Evolutionary conservation across 495 filamentous ascomycete genomes (phyloP), one percentile per base, ranked within the genome.

Genomic region (Aspergillus sparsus): DNA sequence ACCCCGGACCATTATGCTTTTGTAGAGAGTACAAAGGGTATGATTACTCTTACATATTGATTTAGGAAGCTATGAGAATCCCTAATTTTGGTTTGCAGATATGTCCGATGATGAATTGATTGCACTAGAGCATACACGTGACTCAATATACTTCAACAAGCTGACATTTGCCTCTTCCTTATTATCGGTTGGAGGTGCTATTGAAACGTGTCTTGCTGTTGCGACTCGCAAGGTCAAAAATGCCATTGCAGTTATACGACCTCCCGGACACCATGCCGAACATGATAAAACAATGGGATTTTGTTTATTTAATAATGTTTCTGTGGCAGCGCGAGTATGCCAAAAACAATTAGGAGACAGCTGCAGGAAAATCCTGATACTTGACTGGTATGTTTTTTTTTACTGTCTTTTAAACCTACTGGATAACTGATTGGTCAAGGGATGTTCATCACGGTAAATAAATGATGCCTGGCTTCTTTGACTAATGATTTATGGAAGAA

Each of bases 261-360:
- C 94, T 2, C 94, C 94, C 0, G 95, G 94, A 3, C 94, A 98
- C 65, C 94, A 98, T 74, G 95, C 94, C 1, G 95, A 98, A 68
- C 83, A 82, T 51, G 81, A 93, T 63, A 77, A 83, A 12, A 81
- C 94, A 6, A 92, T 94, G 85, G 94, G 94, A 0, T 98, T 98
- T 69, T 98, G 94, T 71, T 76, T 98, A 13, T 97, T 97, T 71
- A 96, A 99, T 74, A 99, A 99, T 74, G 95, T 97, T 10, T 89
- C 88, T 33, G 88, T 99, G 54, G 92, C 92, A 1, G 87, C 92
- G 8, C 87, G 84, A 53, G 89, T 93, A 49, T 95, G 92, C 63
- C 91, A 93, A 69, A 71, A 75, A 32, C 84, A 88, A 42, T 90
- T 87, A 60, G 89, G 89, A 4, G 85, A 94, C 0, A 74, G 74